Conservation (phyloP, 2,329 filamentous ascomycete species). For the Fusarium pseudocircinatum region DNA sequence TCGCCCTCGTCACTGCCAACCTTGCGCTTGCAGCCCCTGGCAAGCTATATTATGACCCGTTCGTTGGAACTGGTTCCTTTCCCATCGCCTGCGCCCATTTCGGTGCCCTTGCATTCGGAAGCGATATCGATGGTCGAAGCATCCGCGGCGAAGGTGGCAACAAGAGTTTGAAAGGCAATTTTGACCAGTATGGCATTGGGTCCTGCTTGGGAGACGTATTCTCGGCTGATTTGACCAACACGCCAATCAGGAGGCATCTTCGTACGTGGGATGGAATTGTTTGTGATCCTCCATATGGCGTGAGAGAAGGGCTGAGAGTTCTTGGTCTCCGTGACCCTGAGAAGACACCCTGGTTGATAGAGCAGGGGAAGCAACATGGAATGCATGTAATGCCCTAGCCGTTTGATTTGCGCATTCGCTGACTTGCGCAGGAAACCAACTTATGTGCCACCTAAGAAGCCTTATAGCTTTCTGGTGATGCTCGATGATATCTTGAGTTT, state of each 20-base stretch:
- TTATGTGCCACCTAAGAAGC: constrained; percentile 88
- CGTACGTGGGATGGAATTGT: constrained; percentile 87
- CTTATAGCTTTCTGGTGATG: constrained; percentile 92
- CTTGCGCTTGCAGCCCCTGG: constrained; percentile 84
- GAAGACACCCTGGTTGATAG: constrained; percentile 67
- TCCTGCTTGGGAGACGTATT: constrained; percentile 79
- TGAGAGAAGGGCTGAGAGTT: constrained; percentile 90
- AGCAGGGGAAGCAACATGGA: constrained; percentile 76
- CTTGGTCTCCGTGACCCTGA: constrained; percentile 78
- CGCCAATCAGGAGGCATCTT: constrained; percentile 70
- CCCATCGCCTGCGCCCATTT: constrained; percentile 91
- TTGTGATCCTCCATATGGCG: constrained; percentile 95
- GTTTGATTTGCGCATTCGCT: constrained; percentile 1
- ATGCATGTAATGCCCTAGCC: constrained; percentile 60
- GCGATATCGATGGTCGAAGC: constrained; percentile 91
- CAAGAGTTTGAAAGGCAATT: constrained; percentile 72
- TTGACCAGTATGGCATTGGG: constrained; percentile 80
- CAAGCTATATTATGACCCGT: constrained; percentile 92
- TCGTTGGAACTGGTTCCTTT: constrained; percentile 95
- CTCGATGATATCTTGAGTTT: constrained; percentile 90
- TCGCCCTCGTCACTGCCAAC: constrained; percentile 91
- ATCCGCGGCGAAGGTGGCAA: constrained; percentile 76
- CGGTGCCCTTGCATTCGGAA: constrained; percentile 83
- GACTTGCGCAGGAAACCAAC: constrained; percentile 56
- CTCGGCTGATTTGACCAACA: constrained; percentile 87